These are phyloP conservation scores for Marsdenia floribunda DNA, from an alignment of 257 asterid genomes.

Conservation along the genomic window DNA sequence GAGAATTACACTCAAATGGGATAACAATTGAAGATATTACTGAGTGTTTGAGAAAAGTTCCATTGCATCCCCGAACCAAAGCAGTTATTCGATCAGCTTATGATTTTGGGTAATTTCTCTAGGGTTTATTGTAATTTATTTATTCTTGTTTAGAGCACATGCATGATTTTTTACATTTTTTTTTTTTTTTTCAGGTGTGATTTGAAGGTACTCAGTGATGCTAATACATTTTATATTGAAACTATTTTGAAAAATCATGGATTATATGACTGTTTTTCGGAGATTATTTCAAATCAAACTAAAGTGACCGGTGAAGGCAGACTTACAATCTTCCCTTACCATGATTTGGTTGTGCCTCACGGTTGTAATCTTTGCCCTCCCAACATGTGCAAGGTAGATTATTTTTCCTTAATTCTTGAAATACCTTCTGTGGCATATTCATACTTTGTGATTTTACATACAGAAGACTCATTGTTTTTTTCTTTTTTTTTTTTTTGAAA, in stretches of 20 bases:
- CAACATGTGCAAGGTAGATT: slow-evolving; percentile 72
- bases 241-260: slow-evolving; percentile 64
- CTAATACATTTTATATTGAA: slow-evolving; percentile 65
- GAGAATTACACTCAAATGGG: slow-evolving; percentile 58
- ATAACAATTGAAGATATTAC: slow-evolving; percentile 52
- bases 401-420: background rate
- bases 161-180: background rate
- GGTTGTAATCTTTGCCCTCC: slow-evolving; percentile 71
- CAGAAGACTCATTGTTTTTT: no score
- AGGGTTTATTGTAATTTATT: background rate
- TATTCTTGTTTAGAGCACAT: background rate
- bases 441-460: background rate
- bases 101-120: slow-evolving; percentile 47
- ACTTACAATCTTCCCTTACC: slow-evolving; percentile 59
- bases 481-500: background rate
- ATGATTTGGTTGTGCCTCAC: slow-evolving; percentile 38
- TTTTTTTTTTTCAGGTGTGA: slow-evolving; percentile 57
- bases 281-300: slow-evolving; percentile 60
- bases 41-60: slow-evolving; percentile 54
- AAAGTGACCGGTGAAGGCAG: slow-evolving; percentile 48
- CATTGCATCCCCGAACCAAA: slow-evolving; percentile 49
- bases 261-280: slow-evolving; percentile 57
- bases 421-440: background rate
- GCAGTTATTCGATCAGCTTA: slow-evolving; percentile 56
- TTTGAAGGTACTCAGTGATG: slow-evolving; percentile 76